Evolutionary conservation across 495 filamentous ascomycete genomes (phyloP), one percentile per base, ranked within the genome.

Genomic region (Xylaria scruposa): DNA sequence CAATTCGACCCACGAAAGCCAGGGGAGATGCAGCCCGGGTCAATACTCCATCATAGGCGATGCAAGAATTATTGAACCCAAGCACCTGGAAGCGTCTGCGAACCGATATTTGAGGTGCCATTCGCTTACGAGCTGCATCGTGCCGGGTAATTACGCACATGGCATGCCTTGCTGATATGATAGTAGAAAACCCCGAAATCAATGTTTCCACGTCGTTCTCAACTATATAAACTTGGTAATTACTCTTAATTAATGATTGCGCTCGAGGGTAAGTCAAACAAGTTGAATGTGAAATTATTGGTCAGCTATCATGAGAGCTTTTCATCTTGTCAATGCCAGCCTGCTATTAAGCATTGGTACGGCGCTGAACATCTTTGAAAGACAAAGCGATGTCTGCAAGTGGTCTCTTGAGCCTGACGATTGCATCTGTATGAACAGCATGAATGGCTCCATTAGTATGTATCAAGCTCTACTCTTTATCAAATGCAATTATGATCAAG

Each of bases 391-490:
- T 61, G 67, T 70, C 40, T 70, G 67, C 58, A 70, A 51, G 40
- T 70, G 67, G 67, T 60, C 67, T n/a, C 67, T 70, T 51, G 38
- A 26, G n/a, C 67, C 67, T 17, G 67, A 70, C 31, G 67, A 70
- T 17, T 70, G 67, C 33, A 70, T 70, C 13, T 70, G 67, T 26
- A 70, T 70, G 67, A 70, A 70, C 10, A 70, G 67, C 40, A 38
- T 61, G 58, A 70, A 61, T 51, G 67, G 67, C 5, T 33, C 67
- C 1, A 70, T 46, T 10, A 70, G 67, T 70, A 61, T 12, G 67
- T 61, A 40, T 46, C 3, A 9, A 44, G 13, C 19, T 59, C 4
- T 19, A 9, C 36, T 13, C 42, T 31, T 3, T 2, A n/a, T 9
- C 21, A n/a, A 21, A 21, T 1, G 3, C 31, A 26, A 17, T 51